Conservation (phyloP, 2,329 filamentous ascomycete genomes). For the Fusarium oxysporum region DNA sequence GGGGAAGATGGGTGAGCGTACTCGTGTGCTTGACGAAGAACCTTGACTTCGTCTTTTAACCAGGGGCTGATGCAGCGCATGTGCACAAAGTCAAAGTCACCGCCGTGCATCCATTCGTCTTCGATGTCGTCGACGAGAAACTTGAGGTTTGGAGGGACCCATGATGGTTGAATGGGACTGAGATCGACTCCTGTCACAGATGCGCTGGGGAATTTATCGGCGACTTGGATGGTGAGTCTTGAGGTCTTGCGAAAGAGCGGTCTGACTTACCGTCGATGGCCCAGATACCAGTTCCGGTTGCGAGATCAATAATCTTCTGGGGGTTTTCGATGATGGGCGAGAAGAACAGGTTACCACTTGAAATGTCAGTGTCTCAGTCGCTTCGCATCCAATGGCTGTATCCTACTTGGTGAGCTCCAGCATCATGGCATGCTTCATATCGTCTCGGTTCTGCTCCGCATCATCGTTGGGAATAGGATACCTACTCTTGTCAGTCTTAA, state of each 20-base stretch:
- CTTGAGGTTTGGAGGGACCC: slow-evolving; percentile 55
- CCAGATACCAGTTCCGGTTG: slow-evolving; percentile 42
- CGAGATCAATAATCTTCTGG: slow-evolving; percentile 40
- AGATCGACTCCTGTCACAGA: slow-evolving; percentile 41
- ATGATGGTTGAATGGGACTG: slow-evolving; percentile 44
- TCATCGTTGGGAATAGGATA: slow-evolving; percentile 45
- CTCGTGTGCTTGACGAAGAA: slow-evolving; percentile 36
- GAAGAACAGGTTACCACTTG: slow-evolving; percentile 39
- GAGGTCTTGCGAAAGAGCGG: rapidly evolving
- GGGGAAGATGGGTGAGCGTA: not conserved
- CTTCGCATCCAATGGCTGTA: rapidly evolving
- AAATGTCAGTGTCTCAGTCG: not conserved
- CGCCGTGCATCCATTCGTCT: slow-evolving; percentile 59
- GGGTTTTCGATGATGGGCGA: slow-evolving; percentile 27
- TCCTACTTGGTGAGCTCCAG: slow-evolving; percentile 43
- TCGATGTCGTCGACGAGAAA: slow-evolving; percentile 56
- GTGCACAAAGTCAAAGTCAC: slow-evolving; percentile 38
- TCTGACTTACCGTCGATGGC: slow-evolving; percentile 31
- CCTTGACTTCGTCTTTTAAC: slow-evolving; percentile 29
- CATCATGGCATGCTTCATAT: slow-evolving; percentile 49
- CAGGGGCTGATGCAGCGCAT: slow-evolving; percentile 43
- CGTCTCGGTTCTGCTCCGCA: slow-evolving; percentile 44
- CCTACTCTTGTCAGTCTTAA: slow-evolving; percentile 32
- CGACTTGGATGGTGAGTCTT: slow-evolving; percentile 17
- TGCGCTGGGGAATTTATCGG: slow-evolving; percentile 43